phyloP scores from a whole-genome alignment of 2,329 filamentous ascomycete species.

The Fusarium nanum region DNA sequence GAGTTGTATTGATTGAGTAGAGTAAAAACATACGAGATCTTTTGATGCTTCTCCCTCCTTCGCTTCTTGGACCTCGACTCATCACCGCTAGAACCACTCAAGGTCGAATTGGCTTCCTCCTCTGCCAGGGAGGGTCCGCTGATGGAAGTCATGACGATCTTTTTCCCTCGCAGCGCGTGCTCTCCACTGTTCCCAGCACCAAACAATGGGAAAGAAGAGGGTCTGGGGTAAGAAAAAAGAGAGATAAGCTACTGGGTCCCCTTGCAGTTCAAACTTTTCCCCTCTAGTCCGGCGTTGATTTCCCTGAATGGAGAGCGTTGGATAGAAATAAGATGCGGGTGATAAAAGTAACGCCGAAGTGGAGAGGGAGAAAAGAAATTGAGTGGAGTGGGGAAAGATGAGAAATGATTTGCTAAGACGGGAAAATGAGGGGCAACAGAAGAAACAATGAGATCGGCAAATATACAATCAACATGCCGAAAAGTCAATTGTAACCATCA shows the following conservation, averaged over 20 bases:
- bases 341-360: conserved; percentile 26
- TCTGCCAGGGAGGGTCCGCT: conserved; percentile 49
- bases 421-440: conserved; percentile 10
- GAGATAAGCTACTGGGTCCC: conserved; percentile 32
- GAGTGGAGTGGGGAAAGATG: conserved; percentile 7
- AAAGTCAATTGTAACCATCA: not conserved
- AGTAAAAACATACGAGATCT: conserved; percentile 54
- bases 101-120: conserved; percentile 52
- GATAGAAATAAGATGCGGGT: not conserved
- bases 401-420: conserved; percentile 9
- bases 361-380: not conserved
- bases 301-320: conserved; percentile 17
- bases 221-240: conserved; percentile 15
- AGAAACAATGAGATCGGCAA: not conserved
- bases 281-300: not conserved
- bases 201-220: conserved; percentile 9
- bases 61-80: conserved; percentile 54
- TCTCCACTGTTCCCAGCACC: conserved; percentile 44
- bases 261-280: conserved; percentile 15
- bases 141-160: conserved; percentile 42
- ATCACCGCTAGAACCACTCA: conserved; percentile 53
- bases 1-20: not conserved
- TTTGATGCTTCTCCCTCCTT: conserved; percentile 56
- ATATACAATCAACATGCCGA: not conserved
- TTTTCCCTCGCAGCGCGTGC: conserved; percentile 5